Evolutionary conservation across 2,329 filamentous ascomycete genomes (phyloP).

Genomic region (Aschersonia sp.): DNA sequence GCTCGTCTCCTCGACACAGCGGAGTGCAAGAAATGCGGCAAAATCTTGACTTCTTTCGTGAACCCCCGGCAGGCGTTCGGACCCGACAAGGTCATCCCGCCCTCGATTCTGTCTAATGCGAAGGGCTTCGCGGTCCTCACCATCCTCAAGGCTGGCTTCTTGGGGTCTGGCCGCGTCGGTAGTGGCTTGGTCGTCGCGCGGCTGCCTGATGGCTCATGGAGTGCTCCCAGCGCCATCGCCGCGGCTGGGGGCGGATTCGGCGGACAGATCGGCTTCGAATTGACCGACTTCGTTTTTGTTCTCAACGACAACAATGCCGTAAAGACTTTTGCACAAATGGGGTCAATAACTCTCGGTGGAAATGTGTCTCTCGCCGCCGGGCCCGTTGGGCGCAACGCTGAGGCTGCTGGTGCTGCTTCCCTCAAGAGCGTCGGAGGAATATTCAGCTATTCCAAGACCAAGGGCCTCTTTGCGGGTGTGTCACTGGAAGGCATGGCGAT

Average conservation of each 20-base stretch:
- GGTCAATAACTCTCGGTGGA: slow-evolving; percentile 81
- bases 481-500: slow-evolving; percentile 86
- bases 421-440: slow-evolving; percentile 79
- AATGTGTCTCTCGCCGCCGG: slow-evolving; percentile 95
- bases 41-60: slow-evolving; percentile 88
- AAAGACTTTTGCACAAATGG: slow-evolving; percentile 84
- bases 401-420: slow-evolving; percentile 87
- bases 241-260: slow-evolving; percentile 72
- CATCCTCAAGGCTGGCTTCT: slow-evolving; percentile 75
- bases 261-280: slow-evolving; percentile 74
- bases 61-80: slow-evolving; percentile 88
- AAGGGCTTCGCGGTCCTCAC: slow-evolving; percentile 84
- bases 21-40: slow-evolving; percentile 94
- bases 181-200: slow-evolving; percentile 72
- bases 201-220: slow-evolving; percentile 65
- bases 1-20: slow-evolving; percentile 33
- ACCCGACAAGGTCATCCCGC: slow-evolving; percentile 93
- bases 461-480: slow-evolving; percentile 90
- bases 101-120: slow-evolving; percentile 73
- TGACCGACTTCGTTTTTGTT: slow-evolving; percentile 96
- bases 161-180: slow-evolving; percentile 69
- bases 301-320: slow-evolving; percentile 85
- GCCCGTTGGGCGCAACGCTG: slow-evolving; percentile 84
- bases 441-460: slow-evolving; percentile 96
- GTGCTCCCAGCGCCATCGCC: slow-evolving; percentile 66